phyloP scores from a whole-genome alignment of 345 rosid genomes.

The Populus euphratica region DNA sequence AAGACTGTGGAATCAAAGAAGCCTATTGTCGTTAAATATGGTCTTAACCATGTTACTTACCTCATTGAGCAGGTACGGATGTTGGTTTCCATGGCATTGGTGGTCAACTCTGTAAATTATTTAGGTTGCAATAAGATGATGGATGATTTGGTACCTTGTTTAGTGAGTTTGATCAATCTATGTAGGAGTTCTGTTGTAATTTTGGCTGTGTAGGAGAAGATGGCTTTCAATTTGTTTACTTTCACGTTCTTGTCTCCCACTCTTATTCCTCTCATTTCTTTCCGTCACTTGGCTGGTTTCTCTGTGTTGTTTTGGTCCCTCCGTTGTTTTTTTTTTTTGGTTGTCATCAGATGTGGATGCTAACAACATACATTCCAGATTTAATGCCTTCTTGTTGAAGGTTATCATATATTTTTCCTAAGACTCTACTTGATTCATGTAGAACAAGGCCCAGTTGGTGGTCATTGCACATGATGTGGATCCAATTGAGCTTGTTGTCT shows the following conservation, averaged over 20 bases:
- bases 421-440: constrained; percentile 4
- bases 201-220: background rate
- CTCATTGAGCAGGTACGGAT: constrained; percentile 52
- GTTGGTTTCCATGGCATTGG: background rate
- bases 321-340: background rate
- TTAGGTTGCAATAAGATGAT: background rate
- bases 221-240: background rate
- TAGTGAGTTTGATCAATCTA: background rate
- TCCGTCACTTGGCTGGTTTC: background rate
- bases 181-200: background rate
- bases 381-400: background rate
- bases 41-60: constrained; percentile 68
- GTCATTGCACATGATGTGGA: constrained; percentile 82
- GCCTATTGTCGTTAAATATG: constrained; percentile 65
- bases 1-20: constrained; percentile 46
- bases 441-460: constrained; percentile 73
- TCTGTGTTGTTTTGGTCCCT: background rate
- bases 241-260: background rate
- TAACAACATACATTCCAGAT: background rate
- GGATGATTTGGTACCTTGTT: background rate
- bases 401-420: background rate
- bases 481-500: constrained; percentile 75
- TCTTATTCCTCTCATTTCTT: background rate
- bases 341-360: background rate
- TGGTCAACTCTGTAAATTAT: background rate